Base-by-base conservation (phyloP, 2,329 filamentous ascomycete genomes). In the Helicocarpus griseus region DNA sequence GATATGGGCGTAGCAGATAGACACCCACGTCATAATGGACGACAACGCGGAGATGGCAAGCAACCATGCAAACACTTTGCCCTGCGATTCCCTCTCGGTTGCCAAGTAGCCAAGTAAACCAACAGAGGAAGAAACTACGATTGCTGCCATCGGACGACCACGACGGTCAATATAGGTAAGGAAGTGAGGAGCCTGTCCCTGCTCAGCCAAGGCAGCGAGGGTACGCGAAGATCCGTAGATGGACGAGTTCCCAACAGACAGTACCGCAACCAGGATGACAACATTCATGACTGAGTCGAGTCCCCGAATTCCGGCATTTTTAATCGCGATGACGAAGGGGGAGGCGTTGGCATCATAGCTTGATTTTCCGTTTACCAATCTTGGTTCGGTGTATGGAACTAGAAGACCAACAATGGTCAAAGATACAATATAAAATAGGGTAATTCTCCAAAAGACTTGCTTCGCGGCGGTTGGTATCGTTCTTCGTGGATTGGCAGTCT, bases 51-150 rank as follows among this genome's bases (percentile, higher is more conserved):
- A 66, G 26, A 71, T 68, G 5, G 71, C 69, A 17, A 67, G 65
- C 38, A 75, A 60, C 89, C 90, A 95, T 61, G 80, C 77, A 57
- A 95, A 86, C 4, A 87, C 82, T 28, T 76, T 70, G 14, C 72
- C 73, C 60, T 86, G 77, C 56, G 80, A 67, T 2, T 50, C 38
- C 26, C 70, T 66, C 0, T 82, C 76, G 50, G 85, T 82, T 55
- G 85, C 86, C 48, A 95, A 79, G 73, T 86, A 96, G 39, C 85
- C 80, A 6, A 96, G 75, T 31, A 93, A 74, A 29, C 90, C 86
- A 51, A 86, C 83, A 1, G 81, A 69, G 56, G 89, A 89, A 13
- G 86, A 84, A 46, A 88, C 73, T 2, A 86, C 61, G 40, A 90
- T 59, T 67, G 85, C 65, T 65, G 78, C 59, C 78, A 77, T 68